These are phyloP conservation scores for Carex scoparia DNA, from an alignment of 176 grass and related monocot genomes.

Conservation along the genomic window DNA sequence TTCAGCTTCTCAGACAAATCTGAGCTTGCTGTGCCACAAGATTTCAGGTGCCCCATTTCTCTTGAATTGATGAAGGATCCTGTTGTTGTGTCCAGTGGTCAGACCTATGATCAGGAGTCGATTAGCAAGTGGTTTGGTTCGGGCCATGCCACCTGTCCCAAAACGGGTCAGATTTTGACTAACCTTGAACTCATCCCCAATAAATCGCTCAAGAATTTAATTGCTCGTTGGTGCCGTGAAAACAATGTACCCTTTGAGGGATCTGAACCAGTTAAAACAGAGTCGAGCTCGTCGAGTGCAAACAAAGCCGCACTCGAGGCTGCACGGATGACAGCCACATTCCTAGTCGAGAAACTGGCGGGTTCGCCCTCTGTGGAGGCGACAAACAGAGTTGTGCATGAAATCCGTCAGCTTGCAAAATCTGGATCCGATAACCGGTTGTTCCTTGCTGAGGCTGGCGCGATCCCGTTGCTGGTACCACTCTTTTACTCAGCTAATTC, in stretches of 20 bases:
- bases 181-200: constrained; percentile 66
- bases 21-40: constrained; percentile 43
- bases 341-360: constrained; percentile 65
- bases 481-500: constrained; percentile 61
- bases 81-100: constrained; percentile 68
- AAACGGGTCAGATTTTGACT: constrained; percentile 61
- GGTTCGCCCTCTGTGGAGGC: constrained; percentile 43
- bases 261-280: constrained; percentile 37
- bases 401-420: constrained; percentile 77
- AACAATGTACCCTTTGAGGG: constrained; percentile 52
- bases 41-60: constrained; percentile 91
- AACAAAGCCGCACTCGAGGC: constrained; percentile 91
- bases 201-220: constrained; percentile 78
- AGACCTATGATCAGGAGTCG: constrained; percentile 87
- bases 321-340: constrained; percentile 85
- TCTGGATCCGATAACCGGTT: constrained; percentile 62
- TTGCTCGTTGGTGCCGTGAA: constrained; percentile 84
- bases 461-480: constrained; percentile 67
- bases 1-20: constrained; percentile 32
- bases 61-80: constrained; percentile 91
- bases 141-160: constrained; percentile 80
- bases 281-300: constrained; percentile 25
- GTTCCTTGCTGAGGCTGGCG: constrained; percentile 77
- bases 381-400: constrained; percentile 75
- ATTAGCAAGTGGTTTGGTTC: constrained; percentile 72